Evolutionary conservation across 371 early-diverging fungal genomes (phyloP).

Genomic region (Syncephalastrum monosporum): DNA sequence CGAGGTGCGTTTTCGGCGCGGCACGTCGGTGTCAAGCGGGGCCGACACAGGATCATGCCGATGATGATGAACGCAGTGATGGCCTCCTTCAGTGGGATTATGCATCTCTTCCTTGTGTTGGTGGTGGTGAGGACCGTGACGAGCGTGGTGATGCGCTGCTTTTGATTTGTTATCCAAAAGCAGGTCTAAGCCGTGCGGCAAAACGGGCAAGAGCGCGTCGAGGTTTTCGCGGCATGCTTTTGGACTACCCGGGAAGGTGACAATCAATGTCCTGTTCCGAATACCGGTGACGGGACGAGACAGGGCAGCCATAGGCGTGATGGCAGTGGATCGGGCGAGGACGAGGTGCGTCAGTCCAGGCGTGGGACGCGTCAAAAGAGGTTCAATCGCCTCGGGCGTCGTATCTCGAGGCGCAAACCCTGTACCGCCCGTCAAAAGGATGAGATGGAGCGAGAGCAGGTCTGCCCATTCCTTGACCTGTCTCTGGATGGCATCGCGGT

Average conservation of each 20-base stretch:
- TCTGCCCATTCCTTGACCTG: conserved; percentile 55
- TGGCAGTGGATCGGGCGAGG: conserved; percentile 64
- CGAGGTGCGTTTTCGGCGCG: conserved; percentile 69
- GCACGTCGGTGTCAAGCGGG: conserved; percentile 42
- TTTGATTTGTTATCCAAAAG: conserved; percentile 7
- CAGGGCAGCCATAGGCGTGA: conserved; percentile 88
- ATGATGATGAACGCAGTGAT: conserved; percentile 40
- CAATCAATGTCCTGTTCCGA: conserved; percentile 61
- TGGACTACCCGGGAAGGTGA: conserved; percentile 88
- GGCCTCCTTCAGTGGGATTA: conserved; percentile 34
- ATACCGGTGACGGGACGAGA: conserved; percentile 86
- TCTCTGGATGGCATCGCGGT: conserved; percentile 47
- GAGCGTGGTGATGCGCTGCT: conserved; percentile 4
- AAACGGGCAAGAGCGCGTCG: conserved; percentile 59
- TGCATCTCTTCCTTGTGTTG: background rate
- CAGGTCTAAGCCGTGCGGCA: conserved; percentile 85
- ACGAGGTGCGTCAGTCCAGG: conserved; percentile 79
- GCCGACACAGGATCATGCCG: conserved; percentile 12
- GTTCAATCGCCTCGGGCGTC: conserved; percentile 85
- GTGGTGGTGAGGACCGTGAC: conserved; percentile 16
- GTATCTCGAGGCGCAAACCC: conserved; percentile 85
- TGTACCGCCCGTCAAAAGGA: conserved; percentile 94
- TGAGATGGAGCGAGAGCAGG: conserved; percentile 50
- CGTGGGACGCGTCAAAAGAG: conserved; percentile 68
- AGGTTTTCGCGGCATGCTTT: conserved; percentile 87